A percentile compares a stretch with the other conserved stretches of the same genome.
Evolutionary conservation across 768 basidiomycete genomes (phyloP).

Genomic region (Sarcomyxa edulis): DNA sequence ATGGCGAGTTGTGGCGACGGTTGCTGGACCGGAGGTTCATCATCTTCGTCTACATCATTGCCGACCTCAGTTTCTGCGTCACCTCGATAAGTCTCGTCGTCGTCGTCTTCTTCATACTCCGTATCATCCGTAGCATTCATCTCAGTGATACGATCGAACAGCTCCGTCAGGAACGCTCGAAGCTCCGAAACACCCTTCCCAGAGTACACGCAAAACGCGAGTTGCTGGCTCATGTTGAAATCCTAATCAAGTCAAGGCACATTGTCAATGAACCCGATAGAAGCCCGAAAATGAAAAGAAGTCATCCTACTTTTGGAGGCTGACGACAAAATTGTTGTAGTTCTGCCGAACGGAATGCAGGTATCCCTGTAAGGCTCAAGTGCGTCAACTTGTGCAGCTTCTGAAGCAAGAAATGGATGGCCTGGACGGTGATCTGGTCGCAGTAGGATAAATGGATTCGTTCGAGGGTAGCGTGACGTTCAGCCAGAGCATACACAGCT

Average conservation of each 20-base stretch:
- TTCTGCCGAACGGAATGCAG: conserved; percentile 79
- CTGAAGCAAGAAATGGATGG: conserved; percentile 85
- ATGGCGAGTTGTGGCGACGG: conserved; percentile 15
- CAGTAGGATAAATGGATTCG: conserved; percentile 97
- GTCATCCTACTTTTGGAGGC: conserved; percentile 72
- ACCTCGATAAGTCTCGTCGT: conserved; percentile 43
- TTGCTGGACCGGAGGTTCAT: conserved; percentile 3
- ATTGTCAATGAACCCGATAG: conserved; percentile 6
- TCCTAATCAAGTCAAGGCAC: conserved; percentile 59
- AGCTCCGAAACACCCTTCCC: conserved; percentile 85
- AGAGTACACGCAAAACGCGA: conserved; percentile 95
- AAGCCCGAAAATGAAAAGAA: not conserved
- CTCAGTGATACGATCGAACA: conserved; percentile 73
- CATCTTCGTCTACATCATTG: conserved; percentile 19
- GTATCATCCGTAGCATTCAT: conserved; percentile 58
- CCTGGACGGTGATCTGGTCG: conserved; percentile 89
- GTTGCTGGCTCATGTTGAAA: conserved; percentile 84
- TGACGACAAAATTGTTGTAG: conserved; percentile 87
- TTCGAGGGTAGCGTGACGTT: conserved; percentile 82
- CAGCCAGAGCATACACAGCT: conserved; percentile 83
- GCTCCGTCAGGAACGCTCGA: conserved; percentile 69
- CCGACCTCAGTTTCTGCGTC: conserved; percentile 31
- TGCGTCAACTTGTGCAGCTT: conserved; percentile 90
- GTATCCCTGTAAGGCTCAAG: conserved; percentile 95
- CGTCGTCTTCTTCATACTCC: conserved; percentile 63